A percentile compares a stretch with the other conserved stretches of the same genome.
phyloP scores from a whole-genome alignment of 441 rosid genomes.

The Populus hybrid region DNA sequence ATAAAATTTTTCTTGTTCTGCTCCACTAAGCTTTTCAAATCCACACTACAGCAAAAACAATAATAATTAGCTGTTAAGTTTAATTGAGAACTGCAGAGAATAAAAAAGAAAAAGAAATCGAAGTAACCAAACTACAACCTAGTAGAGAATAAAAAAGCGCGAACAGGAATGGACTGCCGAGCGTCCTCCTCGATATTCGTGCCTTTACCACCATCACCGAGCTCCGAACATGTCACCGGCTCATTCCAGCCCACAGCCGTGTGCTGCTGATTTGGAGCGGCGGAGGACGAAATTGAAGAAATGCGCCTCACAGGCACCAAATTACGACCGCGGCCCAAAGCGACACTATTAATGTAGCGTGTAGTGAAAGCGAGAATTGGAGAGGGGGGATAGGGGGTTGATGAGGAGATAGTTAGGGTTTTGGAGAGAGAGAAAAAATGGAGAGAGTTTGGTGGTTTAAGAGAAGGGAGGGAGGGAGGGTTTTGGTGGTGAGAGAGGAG shows the following conservation, averaged over 20 bases:
- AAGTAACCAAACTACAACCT: conserved; percentile 37
- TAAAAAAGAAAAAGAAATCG: background rate
- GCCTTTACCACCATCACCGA: conserved; percentile 27
- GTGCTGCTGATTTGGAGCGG: conserved; percentile 26
- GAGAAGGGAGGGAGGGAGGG: conserved; percentile 1
- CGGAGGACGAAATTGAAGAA: conserved; percentile 46
- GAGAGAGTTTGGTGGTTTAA: conserved; percentile 4
- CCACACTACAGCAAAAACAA: conserved; percentile 56
- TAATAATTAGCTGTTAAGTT: background rate
- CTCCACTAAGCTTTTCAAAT: conserved; percentile 80
- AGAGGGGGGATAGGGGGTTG: conserved; percentile 16
- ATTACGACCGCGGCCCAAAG: background rate
- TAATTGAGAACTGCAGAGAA: background rate
- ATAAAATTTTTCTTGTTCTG: conserved; percentile 77
- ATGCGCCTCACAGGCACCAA: conserved; percentile 32
- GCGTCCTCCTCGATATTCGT: conserved; percentile 33
- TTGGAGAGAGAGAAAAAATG: background rate
- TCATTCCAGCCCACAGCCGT: conserved; percentile 42
- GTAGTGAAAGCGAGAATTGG: conserved; percentile 8
- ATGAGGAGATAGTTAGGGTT: conserved; percentile 12
- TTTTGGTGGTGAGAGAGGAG: conserved; percentile 17
- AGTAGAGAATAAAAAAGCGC: conserved; percentile 84
- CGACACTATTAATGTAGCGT: background rate
- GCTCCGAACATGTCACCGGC: conserved; percentile 28
- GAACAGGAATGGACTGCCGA: conserved; percentile 63